Percentiles rank a stretch among this genome's conserved stretches.
Conservation (phyloP, 768 basidiomycete genomes). For the Macrolepiota dolichaula region DNA sequence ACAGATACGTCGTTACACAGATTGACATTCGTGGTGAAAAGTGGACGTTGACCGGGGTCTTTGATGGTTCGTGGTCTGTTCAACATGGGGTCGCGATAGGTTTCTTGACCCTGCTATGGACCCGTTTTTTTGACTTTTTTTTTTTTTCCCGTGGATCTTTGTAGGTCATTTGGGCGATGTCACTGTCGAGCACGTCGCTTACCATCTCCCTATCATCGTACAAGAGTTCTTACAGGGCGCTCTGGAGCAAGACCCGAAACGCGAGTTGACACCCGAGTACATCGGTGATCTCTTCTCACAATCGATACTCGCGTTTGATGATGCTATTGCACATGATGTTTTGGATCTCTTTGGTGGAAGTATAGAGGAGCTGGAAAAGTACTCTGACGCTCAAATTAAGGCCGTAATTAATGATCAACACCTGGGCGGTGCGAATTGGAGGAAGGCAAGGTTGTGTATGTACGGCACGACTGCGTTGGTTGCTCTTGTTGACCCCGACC, state of each 20-base stretch:
- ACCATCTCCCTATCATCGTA: conserved; percentile 66
- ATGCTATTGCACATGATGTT: conserved; percentile 65
- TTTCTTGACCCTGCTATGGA: background rate
- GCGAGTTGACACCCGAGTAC: conserved; percentile 39
- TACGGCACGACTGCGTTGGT: conserved; percentile 78
- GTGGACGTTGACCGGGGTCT: conserved; percentile 70
- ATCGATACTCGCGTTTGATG: conserved; percentile 59
- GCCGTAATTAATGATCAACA: conserved; percentile 63
- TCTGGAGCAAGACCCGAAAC: conserved; percentile 33
- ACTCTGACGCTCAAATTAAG: conserved; percentile 55
- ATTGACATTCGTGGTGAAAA: conserved; percentile 51
- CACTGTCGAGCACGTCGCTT: conserved; percentile 65
- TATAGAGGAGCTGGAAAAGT: conserved; percentile 42
- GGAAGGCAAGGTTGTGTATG: conserved; percentile 69
- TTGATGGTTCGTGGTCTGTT: conserved; percentile 51
- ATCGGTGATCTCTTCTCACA: conserved; percentile 56
- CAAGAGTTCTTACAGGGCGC: conserved; percentile 52
- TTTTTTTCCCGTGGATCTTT: conserved; percentile 8
- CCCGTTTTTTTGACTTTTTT: background rate
- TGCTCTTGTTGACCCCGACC: conserved; percentile 66
- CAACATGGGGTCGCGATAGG: background rate
- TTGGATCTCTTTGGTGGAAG: conserved; percentile 57
- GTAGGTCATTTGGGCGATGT: conserved; percentile 67
- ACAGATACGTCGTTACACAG: conserved; percentile 58
- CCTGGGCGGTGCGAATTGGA: conserved; percentile 54